Evolutionary conservation across 2,329 filamentous ascomycete genomes (phyloP), one percentile per base, ranked within the genome.

Genomic region (Paracamarosporium sp.): DNA sequence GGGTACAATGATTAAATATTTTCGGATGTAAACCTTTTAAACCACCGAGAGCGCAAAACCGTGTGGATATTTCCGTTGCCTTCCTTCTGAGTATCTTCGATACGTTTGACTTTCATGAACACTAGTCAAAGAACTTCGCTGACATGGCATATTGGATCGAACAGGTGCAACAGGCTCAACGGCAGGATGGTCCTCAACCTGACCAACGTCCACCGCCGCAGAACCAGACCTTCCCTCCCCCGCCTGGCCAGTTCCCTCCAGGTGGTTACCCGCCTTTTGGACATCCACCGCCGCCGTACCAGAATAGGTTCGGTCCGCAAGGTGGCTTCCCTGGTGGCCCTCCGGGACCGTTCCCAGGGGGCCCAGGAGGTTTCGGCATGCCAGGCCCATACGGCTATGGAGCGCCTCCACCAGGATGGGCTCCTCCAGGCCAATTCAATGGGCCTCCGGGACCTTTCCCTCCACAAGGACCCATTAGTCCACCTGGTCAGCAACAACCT

Each of bases 61-160:
- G 83, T 97, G 93, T 96, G 89, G 93, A 97, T 81, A 87, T 89
- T 70, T 97, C 93, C 93, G 93, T 97, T 97, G 93, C 93, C 93
- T 97, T 97, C 93, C 93, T 97, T 97, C 93, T 97, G 93, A 97
- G 88, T 64, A 69, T 57, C 60, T 61, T 53, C 50, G 46, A 46
- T 55, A 31, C 22, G 56, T 54, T 17, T 48, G 57, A 46, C 48
- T 63, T 46, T 68, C 67, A 54, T 47, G 25, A 55, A 45, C 43
- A 46, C 33, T 41, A 30, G 40, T 24, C 58, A 33, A 51, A 53
- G 38, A 53, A 33, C 46, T 50, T 61, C 47, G 66, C 72, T 76
- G 57, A 74, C 60, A 56, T 53, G 55, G 58, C 36, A 53, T 58
- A 59, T 65, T 60, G 64, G 62, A 45, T 59, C 45, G 65, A 61